Evolutionary conservation across 1,284 basidiomycete species (phyloP), one percentile per base, ranked within the genome.

Genomic region (Cutaneotrichosporon cutaneum): DNA sequence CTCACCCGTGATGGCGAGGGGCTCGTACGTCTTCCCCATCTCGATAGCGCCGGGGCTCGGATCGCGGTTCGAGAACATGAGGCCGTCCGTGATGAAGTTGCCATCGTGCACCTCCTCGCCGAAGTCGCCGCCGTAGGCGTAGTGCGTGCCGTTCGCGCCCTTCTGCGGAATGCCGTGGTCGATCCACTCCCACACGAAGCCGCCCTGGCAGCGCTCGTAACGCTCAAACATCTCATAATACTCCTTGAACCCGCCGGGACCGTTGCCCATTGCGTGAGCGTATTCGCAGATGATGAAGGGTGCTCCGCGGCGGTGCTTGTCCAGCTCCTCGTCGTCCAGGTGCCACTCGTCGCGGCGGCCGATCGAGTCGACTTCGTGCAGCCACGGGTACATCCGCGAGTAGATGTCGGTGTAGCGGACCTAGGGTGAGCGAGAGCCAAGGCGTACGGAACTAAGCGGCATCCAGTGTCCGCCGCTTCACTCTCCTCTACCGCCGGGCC

Each of bases 141-240:
- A 70, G 61, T 61, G 67, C 47, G 30, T n/a, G 10, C 69, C 69
- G 45, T 66, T 58, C 0, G 24, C 36, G 18, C 26, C 53, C 33
- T 50, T 54, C 52, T 60, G 55, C 1, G 26, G 52, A 18, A 71
- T 51, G 11, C 68, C 66, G 58, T 71, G 69, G 59, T 71, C 69
- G 47, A 71, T 68, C 66, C 66, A 71, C 53, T 71, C 69, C 69
- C 69, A 71, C 26, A 71, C 52, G 58, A 71, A 71, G 2, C 69
- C 69, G 21, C 69, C 69, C 51, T 54, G 52, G 52, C 52, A 54
- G 10, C 68, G 64, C 1, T 65, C 60, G 56, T 71, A 69, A 58
- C 65, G 65, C 33, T 71, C 64, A 52, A 68, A 71, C 18, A 68
- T 45, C n/a, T 60, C 58, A 36, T 59, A 56, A 51, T 71, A 71